Evolutionary conservation across 2,329 filamentous ascomycete genomes (phyloP).

Genomic region (Trichophaea hybrida): DNA sequence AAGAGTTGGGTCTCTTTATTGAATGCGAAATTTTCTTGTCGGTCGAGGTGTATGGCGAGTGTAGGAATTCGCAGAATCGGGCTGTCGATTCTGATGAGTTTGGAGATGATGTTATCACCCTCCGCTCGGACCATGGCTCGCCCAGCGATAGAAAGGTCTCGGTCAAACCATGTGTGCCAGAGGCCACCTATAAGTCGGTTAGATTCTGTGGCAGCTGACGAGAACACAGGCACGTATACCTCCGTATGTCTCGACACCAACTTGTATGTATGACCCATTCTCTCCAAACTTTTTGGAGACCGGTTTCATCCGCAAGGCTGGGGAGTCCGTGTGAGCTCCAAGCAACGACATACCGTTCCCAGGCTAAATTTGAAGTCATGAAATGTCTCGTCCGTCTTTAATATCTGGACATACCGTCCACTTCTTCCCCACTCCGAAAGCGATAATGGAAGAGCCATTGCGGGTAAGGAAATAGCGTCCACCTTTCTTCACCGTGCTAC

Average conservation of each 20-base stretch:
- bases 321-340: slow-evolving; percentile 91
- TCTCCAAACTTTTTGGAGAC: slow-evolving; percentile 63
- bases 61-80: slow-evolving; percentile 87
- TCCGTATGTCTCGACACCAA: slow-evolving; percentile 92
- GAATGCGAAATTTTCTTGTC: slow-evolving; percentile 71
- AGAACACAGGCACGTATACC: slow-evolving; percentile 30
- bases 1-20: slow-evolving; percentile 96
- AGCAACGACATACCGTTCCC: slow-evolving; percentile 51
- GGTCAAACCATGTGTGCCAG: slow-evolving; percentile 97
- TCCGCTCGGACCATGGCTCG: slow-evolving; percentile 65
- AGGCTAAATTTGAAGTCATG: slow-evolving; percentile 14
- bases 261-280: slow-evolving; percentile 75
- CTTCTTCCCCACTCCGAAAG: slow-evolving; percentile 77
- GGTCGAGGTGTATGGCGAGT: slow-evolving; percentile 83
- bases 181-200: slow-evolving; percentile 46
- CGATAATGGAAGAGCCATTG: slow-evolving; percentile 81
- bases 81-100: slow-evolving; percentile 76
- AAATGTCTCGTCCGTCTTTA: background rate
- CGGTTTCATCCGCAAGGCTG: slow-evolving; percentile 81
- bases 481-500: slow-evolving; percentile 60
- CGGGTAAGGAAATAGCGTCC: slow-evolving; percentile 95
- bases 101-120: slow-evolving; percentile 62
- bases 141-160: slow-evolving; percentile 80
- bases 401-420: slow-evolving; percentile 46
- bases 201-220: background rate